Evolutionary conservation across 1,284 basidiomycete species (phyloP).

Genomic region (Meira nashicola): DNA sequence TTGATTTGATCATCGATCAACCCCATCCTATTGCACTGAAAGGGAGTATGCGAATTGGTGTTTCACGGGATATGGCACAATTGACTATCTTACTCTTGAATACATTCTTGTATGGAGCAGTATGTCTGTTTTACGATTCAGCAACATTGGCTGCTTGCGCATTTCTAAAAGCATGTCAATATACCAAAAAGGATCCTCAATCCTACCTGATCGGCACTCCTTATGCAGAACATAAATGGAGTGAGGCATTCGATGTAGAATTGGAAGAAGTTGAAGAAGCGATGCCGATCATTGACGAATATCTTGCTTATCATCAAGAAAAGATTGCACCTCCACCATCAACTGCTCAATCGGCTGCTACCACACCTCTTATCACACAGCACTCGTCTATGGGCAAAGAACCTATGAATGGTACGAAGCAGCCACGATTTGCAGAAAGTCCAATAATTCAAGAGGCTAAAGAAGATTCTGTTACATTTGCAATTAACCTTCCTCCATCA

Average conservation of each 20-base stretch:
- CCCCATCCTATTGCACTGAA: constrained; percentile 60
- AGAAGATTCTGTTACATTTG: too few species aligned
- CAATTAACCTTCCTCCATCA: too few species aligned
- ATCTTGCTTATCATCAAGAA: constrained; percentile 19
- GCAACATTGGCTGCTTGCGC: constrained; percentile 46
- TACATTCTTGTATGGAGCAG: constrained; percentile 27
- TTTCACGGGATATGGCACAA: constrained; percentile 24
- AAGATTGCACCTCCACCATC: neutral
- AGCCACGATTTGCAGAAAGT: too few species aligned
- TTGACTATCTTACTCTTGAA: constrained; percentile 9
- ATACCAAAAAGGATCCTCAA: constrained; percentile 21
- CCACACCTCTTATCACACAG: neutral
- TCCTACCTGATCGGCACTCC: constrained; percentile 17
- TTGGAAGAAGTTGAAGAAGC: constrained; percentile 35
- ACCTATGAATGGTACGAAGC: too few species aligned
- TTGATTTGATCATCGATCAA: constrained; percentile 78
- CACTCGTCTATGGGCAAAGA: neutral
- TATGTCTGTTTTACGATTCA: constrained; percentile 42
- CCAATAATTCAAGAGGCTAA: too few species aligned
- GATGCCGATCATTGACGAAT: constrained; percentile 28
- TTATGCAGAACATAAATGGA: constrained; percentile 18
- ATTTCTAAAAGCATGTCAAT: constrained; percentile 38
- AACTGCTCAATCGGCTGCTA: neutral
- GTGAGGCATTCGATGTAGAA: constrained; percentile 44
- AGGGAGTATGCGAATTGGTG: constrained; percentile 30